A percentile compares a stretch with the other conserved stretches of the same genome.
phyloP scores from a whole-genome alignment of 768 basidiomycete genomes.

The Jaapia argillacea region DNA sequence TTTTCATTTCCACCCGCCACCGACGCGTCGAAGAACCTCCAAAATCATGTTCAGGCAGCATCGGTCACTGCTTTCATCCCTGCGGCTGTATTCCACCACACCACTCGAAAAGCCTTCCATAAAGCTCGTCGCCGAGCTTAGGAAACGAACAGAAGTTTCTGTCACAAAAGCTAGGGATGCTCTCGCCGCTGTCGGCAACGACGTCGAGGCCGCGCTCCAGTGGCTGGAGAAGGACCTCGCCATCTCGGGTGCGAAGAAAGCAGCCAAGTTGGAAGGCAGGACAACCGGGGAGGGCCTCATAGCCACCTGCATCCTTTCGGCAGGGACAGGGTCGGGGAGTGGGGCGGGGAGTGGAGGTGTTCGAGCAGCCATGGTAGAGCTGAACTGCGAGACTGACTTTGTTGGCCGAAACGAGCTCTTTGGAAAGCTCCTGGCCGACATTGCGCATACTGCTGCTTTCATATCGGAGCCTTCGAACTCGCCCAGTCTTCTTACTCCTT shows the following conservation, averaged over 20 bases:
- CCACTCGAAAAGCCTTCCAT: constrained; percentile 51
- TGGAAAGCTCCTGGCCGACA: constrained; percentile 59
- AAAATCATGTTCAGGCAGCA: constrained; percentile 10
- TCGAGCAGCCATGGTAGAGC: constrained; percentile 80
- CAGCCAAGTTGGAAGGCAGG: constrained; percentile 75
- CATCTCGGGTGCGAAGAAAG: constrained; percentile 65
- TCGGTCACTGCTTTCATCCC: constrained; percentile 12
- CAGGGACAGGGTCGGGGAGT: constrained; percentile 34
- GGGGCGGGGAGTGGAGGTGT: constrained; percentile 33
- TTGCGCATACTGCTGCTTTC: constrained; percentile 79
- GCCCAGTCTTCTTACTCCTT: constrained; percentile 32
- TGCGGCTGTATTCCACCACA: constrained; percentile 42
- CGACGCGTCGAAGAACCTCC: no score
- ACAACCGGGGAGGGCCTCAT: constrained; percentile 72
- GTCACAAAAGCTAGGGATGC: constrained; percentile 87
- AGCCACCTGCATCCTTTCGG: constrained; percentile 63
- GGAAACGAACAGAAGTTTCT: constrained; percentile 73
- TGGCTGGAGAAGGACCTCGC: constrained; percentile 77
- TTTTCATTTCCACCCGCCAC: no score
- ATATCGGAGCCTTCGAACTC: constrained; percentile 38
- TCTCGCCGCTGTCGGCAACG: constrained; percentile 61
- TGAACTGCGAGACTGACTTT: constrained; percentile 97
- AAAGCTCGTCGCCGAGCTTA: constrained; percentile 76
- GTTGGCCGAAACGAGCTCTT: constrained; percentile 85
- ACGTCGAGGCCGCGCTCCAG: constrained; percentile 60